Base-by-base conservation (phyloP, 345 rosid species). In the Alliaria petiolata region DNA sequence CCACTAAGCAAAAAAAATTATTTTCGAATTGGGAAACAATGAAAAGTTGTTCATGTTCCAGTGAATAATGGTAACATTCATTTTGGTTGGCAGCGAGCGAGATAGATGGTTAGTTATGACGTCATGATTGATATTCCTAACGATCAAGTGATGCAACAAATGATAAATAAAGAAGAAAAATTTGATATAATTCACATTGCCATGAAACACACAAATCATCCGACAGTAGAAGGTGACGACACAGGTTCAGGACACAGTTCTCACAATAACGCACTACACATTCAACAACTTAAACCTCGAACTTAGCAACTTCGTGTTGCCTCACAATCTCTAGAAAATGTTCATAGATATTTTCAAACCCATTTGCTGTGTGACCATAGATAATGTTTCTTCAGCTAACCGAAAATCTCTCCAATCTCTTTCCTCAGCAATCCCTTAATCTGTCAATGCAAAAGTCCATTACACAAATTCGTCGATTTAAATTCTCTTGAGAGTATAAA, bases 341-440 rank as follows among this genome's bases (percentile, higher is more conserved):
- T n/a, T 40, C 44, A 30, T n/a, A 33, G 16, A 31, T 53, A 71
- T 58, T 19, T 26, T 38, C 66, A 54, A 12, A 71, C 4, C 9
- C 20, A 35, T 59, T 40, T 26, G 50, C 62, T 3, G n/a, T 47
- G 49, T 47, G 6, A 70, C 30, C 33, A 15, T 31, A 12, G 30
- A 35, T 26, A 62, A 8, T 30, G 3, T 28, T 65, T 39, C 66
- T 26, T 40, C 31, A 9, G 57, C 55, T 67, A 75, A 8, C 16
- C 1, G 43, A 69, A 69, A 20, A 76, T 47, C 1, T 70, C 76
- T 0, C 66, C 76, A 2, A 76, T 46, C 61, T 76, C 76, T 33
- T 70, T 76, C 19, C 40, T 76, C 30, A 76, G 39, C 71, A 76
- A 15, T 15, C 71, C 71, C 6, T 76, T 76, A 8, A 70, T 51